Evolutionary conservation across 768 basidiomycete genomes (phyloP).

Genomic region (Leccinum incarnatum): DNA sequence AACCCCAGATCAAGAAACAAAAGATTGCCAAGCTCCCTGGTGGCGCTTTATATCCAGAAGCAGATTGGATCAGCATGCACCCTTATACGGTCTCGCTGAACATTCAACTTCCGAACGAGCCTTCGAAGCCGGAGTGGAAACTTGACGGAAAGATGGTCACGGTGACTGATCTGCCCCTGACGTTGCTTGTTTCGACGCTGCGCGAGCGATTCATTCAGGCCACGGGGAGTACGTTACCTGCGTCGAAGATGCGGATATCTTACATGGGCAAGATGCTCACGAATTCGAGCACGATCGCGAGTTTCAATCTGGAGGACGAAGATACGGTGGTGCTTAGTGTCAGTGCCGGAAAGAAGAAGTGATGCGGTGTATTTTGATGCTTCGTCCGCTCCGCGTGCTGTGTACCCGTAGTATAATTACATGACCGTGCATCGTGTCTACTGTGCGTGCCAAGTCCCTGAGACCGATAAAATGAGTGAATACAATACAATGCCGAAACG

Average conservation of each 20-base stretch:
- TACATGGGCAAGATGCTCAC: constrained; percentile 84
- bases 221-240: constrained; percentile 74
- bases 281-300: constrained; percentile 80
- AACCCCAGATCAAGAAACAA: constrained; percentile 85
- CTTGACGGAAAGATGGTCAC: constrained; percentile 77
- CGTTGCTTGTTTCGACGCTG: constrained; percentile 79
- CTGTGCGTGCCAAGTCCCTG: constrained; percentile 3
- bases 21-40: constrained; percentile 83
- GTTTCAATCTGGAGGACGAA: constrained; percentile 89
- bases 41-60: constrained; percentile 80
- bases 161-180: constrained; percentile 81
- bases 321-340: constrained; percentile 78
- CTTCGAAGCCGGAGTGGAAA: constrained; percentile 91
- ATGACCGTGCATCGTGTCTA: constrained; percentile 15
- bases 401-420: constrained; percentile 11
- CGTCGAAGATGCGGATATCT: constrained; percentile 77
- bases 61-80: constrained; percentile 89
- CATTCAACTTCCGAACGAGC: constrained; percentile 79
- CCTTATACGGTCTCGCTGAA: constrained; percentile 86
- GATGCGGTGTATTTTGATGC: constrained; percentile 13
- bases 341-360: constrained; percentile 74
- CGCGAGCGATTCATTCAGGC: constrained; percentile 84
- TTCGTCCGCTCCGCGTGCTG: constrained; percentile 5
- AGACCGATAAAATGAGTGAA: constrained; percentile 19
- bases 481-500: constrained; percentile 13